Evolutionary conservation across 495 filamentous ascomycete species (phyloP).

Genomic region (Podospora tetraspora): DNA sequence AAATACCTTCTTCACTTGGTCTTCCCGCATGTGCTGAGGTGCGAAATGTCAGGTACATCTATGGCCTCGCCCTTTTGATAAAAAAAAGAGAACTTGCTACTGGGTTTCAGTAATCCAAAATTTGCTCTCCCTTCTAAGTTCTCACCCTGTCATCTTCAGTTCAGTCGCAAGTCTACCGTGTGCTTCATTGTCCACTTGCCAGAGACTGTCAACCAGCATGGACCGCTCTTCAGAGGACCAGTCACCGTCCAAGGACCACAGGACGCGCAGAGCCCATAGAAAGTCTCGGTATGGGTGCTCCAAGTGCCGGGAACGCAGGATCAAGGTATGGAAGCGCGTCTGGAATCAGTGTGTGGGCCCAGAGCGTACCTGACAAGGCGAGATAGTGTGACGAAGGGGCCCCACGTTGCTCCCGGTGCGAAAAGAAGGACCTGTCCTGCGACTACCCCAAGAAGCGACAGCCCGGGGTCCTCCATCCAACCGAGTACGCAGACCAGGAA

Average conservation of each 20-base stretch:
- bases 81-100: not conserved
- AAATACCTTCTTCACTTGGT: not conserved
- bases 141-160: not conserved
- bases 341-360: not conserved
- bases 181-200: not conserved
- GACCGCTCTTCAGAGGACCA: not conserved
- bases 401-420: conserved; percentile 24
- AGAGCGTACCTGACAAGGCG: conserved; percentile 1
- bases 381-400: conserved; percentile 24
- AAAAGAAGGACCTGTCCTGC: conserved; percentile 25
- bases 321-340: conserved; percentile 21
- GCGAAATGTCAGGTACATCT: not conserved
- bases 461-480: not conserved
- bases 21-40: not conserved
- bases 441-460: conserved; percentile 18
- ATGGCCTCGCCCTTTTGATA: not conserved
- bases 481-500: not conserved
- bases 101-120: not conserved
- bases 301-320: conserved; percentile 27
- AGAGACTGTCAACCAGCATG: not conserved
- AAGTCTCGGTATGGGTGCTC: conserved; percentile 28
- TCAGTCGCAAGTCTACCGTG: not conserved
- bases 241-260: not conserved
- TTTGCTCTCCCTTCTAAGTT: not conserved
- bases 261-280: conserved; percentile 22